phyloP scores from a whole-genome alignment of 2,329 filamentous ascomycete species.

The Fusarium nurragi region DNA sequence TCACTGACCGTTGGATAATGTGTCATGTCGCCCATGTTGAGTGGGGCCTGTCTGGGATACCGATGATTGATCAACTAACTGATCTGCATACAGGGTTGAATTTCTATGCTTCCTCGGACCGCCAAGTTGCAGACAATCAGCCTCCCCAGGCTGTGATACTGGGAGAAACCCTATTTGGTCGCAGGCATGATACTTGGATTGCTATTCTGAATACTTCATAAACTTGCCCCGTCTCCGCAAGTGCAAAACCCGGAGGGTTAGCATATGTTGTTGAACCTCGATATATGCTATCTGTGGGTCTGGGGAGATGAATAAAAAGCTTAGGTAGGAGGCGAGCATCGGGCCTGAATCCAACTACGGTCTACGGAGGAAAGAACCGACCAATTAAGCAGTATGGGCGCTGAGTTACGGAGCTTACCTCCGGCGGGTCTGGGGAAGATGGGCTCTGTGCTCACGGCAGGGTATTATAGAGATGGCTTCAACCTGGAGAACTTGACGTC shows the following conservation, averaged over 20 bases:
- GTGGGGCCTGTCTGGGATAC: conserved; percentile 9
- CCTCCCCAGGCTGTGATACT: not conserved
- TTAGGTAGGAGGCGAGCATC: not conserved
- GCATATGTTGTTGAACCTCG: not conserved
- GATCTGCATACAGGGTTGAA: conserved; percentile 28
- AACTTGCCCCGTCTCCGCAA: not conserved
- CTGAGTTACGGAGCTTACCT: conserved; percentile 22
- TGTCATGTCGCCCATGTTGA: not conserved
- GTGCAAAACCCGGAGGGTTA: not conserved
- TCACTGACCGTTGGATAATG: no score
- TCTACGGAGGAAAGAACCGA: not conserved
- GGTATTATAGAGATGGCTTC: conserved; percentile 5
- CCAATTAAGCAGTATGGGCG: not conserved
- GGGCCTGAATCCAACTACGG: not conserved
- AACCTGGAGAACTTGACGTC: conserved; percentile 28
- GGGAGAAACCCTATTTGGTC: not conserved
- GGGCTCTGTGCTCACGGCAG: not conserved
- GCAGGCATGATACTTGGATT: not conserved
- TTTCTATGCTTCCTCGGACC: not conserved
- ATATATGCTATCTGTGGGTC: conserved; percentile 9
- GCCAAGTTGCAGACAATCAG: not conserved
- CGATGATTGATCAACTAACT: conserved; percentile 9
- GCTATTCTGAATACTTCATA: not conserved
- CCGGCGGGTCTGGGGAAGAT: conserved; percentile 17
- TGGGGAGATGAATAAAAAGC: not conserved